Evolutionary conservation across 1,284 basidiomycete genomes (phyloP).

Genomic region (Ceratobasidium sp.): DNA sequence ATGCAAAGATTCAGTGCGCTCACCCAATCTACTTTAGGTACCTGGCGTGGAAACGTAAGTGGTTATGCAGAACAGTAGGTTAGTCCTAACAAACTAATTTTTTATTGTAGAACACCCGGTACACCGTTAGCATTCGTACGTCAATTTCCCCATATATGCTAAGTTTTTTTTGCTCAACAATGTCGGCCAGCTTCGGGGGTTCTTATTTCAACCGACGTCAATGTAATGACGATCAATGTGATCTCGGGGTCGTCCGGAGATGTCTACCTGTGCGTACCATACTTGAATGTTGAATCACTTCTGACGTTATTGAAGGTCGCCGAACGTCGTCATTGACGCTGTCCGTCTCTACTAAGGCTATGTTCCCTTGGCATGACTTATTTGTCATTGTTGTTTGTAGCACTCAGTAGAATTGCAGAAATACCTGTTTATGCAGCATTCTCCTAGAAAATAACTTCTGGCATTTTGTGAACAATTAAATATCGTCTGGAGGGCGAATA

Average conservation of each 20-base stretch:
- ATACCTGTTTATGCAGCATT: no score
- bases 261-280: constrained; percentile 20
- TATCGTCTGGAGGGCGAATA: no score
- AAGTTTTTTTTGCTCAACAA: background rate
- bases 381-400: no score
- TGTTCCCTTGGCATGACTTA: no score
- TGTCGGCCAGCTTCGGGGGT: constrained; percentile 28
- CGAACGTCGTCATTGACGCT: constrained; percentile 41
- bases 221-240: constrained; percentile 43
- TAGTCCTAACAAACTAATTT: background rate
- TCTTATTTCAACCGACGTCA: constrained; percentile 33
- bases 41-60: constrained; percentile 45
- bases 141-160: background rate
- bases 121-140: constrained; percentile 42
- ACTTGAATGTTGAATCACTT: background rate
- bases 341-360: constrained; percentile 27
- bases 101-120: constrained; percentile 31
- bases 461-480: no score
- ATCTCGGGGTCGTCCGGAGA: constrained; percentile 40
- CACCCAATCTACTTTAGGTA: constrained; percentile 11
- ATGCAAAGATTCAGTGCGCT: background rate
- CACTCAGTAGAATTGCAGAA: no score
- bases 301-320: constrained; percentile 32
- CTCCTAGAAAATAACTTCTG: no score
- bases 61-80: background rate